Evolutionary conservation across 352 stramenopile genomes (phyloP).

Genomic region (Globisporangium nagaii): DNA sequence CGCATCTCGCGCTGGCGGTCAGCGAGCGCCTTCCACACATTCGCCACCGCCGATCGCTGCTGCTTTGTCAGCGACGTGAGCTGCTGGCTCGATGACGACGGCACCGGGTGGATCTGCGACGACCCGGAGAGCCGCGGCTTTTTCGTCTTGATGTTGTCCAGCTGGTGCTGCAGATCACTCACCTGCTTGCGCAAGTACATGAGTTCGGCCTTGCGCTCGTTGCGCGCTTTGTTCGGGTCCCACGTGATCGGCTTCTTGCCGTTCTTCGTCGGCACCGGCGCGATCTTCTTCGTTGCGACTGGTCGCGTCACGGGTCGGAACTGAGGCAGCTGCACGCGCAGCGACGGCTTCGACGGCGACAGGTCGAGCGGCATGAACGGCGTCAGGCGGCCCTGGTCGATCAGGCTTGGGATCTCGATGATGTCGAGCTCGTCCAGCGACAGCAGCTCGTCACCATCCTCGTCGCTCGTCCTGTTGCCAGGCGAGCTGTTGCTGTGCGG

Average conservation of each 20-base stretch:
- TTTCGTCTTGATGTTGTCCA: not conserved
- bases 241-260: not conserved
- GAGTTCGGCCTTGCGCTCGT: slow-evolving; percentile 22
- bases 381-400: not conserved
- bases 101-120: not conserved
- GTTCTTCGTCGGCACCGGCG: not conserved
- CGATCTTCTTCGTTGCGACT: not conserved
- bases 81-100: no score
- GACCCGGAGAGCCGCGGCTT: not conserved
- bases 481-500: no score
- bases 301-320: not conserved
- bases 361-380: not conserved
- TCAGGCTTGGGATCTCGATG: not conserved
- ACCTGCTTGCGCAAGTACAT: slow-evolving; percentile 18
- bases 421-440: not conserved
- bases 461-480: no score
- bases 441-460: not conserved
- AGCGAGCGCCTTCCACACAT: no score
- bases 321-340: not conserved
- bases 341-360: not conserved
- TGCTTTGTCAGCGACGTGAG: no score
- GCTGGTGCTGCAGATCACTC: no score
- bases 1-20: no score
- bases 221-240: slow-evolving; percentile 14
- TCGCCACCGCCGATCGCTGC: no score